These are phyloP conservation scores for Hevea brasiliensis DNA, from an alignment of 345 rosid genomes.

Conservation along the genomic window DNA sequence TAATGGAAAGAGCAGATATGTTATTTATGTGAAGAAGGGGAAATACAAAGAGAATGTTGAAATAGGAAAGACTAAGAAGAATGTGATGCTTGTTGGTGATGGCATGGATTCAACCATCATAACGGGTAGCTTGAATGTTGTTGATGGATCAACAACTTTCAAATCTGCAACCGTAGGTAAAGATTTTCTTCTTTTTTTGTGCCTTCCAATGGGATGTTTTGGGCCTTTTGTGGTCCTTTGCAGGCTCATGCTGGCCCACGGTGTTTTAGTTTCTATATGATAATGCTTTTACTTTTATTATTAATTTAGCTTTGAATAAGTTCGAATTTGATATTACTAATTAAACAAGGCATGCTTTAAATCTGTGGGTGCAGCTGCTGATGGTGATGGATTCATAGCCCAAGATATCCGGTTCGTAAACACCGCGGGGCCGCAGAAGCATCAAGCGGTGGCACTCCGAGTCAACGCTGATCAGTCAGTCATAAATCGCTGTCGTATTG, in stretches of 20 bases:
- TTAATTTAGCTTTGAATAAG: too few species aligned
- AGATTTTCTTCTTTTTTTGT: neutral
- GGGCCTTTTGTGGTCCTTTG: too few species aligned
- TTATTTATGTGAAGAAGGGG: constrained; percentile 27
- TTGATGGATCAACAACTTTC: constrained; percentile 21
- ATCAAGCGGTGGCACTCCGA: constrained; percentile 21
- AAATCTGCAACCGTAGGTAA: constrained; percentile 25
- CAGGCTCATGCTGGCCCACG: too few species aligned
- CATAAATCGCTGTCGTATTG: constrained; percentile 16
- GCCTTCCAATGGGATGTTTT: neutral
- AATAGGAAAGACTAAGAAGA: constrained; percentile 17
- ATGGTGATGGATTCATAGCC: constrained; percentile 27
- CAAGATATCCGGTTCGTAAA: constrained; percentile 21
- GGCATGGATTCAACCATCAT: constrained; percentile 24
- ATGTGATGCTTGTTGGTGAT: constrained; percentile 24
- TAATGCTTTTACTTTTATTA: too few species aligned
- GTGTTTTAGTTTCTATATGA: too few species aligned
- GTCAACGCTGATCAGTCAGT: constrained; percentile 15
- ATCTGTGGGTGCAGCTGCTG: constrained; percentile 15
- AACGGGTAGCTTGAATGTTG: constrained; percentile 20
- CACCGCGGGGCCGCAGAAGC: constrained; percentile 21
- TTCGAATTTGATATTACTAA: too few species aligned
- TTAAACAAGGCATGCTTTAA: too few species aligned
- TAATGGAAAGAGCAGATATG: constrained; percentile 16
- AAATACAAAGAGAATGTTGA: constrained; percentile 21